Evolutionary conservation across 768 basidiomycete species (phyloP).

Genomic region (Mycena amicta): DNA sequence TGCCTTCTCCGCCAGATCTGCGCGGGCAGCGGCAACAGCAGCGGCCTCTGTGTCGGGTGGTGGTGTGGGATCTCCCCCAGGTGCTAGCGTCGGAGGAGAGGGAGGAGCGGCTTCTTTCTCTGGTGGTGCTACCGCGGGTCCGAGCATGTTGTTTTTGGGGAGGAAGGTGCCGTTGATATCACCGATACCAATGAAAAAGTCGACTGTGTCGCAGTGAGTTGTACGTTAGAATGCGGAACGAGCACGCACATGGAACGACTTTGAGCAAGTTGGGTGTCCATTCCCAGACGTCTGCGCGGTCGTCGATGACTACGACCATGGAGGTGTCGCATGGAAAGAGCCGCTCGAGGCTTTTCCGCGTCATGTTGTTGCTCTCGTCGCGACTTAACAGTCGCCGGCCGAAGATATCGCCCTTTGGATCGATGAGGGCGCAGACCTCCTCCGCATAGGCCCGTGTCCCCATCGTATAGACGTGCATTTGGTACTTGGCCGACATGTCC

Average conservation of each 20-base stretch:
- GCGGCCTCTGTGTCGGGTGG: neutral
- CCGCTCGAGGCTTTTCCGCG: conserved; percentile 88
- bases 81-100: conserved; percentile 3
- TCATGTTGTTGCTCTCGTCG: conserved; percentile 95
- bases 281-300: conserved; percentile 98
- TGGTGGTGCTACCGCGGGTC: conserved; percentile 33
- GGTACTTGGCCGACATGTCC: conserved; percentile 76
- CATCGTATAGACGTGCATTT: conserved; percentile 99
- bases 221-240: conserved; percentile 14
- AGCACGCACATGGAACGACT: conserved; percentile 86
- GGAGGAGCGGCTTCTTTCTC: conserved; percentile 14
- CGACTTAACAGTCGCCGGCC: conserved; percentile 87
- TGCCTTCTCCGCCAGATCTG: conserved; percentile 50
- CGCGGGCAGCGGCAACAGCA: conserved; percentile 33
- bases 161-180: conserved; percentile 97
- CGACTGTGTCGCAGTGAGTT: conserved; percentile 67
- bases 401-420: conserved; percentile 84
- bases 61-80: neutral
- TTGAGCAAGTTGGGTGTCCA: conserved; percentile 96
- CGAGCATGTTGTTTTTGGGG: conserved; percentile 70
- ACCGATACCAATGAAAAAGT: conserved; percentile 97
- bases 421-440: conserved; percentile 91
- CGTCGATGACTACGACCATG: conserved; percentile 99
- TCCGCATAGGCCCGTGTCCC: conserved; percentile 97
- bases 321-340: conserved; percentile 96